Percentiles rank a stretch among this genome's conserved stretches.
These are phyloP conservation scores for barley (Hordeum vulgare) DNA, from an alignment of 176 grass and related monocot genomes.

Conservation along the genomic window DNA sequence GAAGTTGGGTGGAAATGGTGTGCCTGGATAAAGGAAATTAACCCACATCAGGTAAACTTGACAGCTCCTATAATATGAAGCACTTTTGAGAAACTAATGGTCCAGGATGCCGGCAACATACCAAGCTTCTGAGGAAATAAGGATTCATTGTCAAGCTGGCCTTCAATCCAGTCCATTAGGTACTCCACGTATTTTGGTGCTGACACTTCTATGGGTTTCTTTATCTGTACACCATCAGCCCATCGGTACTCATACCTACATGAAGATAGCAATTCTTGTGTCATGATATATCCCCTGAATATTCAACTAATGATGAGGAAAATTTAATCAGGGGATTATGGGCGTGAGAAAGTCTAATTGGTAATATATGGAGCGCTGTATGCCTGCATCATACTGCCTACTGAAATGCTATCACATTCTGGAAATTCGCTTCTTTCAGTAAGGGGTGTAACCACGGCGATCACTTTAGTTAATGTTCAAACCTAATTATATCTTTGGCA, in stretches of 20 bases:
- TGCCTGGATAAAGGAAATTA: constrained; percentile 38
- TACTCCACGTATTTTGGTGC: constrained; percentile 99
- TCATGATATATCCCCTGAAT: constrained; percentile 5
- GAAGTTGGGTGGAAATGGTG: constrained; percentile 90
- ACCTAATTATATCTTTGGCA: not conserved
- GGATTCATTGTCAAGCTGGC: constrained; percentile 93
- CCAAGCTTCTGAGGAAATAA: constrained; percentile 96
- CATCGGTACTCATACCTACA: constrained; percentile 96
- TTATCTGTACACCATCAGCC: constrained; percentile 99
- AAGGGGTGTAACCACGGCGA: not conserved
- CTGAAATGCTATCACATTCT: constrained; percentile 3
- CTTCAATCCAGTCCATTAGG: constrained; percentile 99
- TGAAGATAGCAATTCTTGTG: constrained; percentile 4
- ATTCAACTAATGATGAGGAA: not conserved
- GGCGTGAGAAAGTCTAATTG: not conserved
- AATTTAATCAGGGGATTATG: not conserved
- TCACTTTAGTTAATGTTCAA: not conserved
- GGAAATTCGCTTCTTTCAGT: not conserved
- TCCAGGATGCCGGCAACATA: constrained; percentile 27
- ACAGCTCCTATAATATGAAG: not conserved
- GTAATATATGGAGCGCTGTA: not conserved
- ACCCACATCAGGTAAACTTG: not conserved
- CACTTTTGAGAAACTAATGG: not conserved
- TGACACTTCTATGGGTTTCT: constrained; percentile 97
- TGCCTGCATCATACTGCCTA: not conserved